Evolutionary conservation across 2,329 filamentous ascomycete species (phyloP).

Genomic region (Whalleya microplaca): DNA sequence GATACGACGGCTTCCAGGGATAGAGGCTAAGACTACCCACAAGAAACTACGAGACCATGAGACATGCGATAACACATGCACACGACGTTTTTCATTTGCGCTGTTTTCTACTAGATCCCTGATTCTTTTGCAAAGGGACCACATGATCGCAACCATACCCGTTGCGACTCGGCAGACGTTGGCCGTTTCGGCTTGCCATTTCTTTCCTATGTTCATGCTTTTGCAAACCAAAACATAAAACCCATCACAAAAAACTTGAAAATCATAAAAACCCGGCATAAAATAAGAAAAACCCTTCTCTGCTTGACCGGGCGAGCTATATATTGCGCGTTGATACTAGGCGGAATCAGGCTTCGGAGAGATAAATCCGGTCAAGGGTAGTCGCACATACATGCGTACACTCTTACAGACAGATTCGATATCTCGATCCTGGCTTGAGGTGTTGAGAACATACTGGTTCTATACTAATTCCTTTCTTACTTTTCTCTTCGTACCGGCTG

Average conservation of each 20-base stretch:
- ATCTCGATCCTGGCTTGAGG: no score
- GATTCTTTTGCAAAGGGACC: no score
- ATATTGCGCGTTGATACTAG: no score
- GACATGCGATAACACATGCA: neutral
- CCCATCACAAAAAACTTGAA: neutral
- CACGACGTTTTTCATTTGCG: no score
- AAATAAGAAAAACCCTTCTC: constrained; percentile 8
- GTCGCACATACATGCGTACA: no score
- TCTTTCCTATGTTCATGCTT: neutral
- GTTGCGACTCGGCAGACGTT: neutral
- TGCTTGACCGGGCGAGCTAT: constrained; percentile 16
- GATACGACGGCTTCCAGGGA: no score
- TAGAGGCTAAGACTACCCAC: no score
- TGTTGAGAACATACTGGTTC: no score
- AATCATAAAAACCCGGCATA: constrained; percentile 15
- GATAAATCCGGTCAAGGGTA: no score
- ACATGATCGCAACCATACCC: neutral
- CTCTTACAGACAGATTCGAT: no score
- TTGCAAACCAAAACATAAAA: neutral
- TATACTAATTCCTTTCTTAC: neutral
- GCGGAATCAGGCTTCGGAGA: no score
- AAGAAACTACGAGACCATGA: neutral
- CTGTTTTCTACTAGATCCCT: no score
- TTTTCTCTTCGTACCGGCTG: neutral
- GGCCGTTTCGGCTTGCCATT: neutral